phyloP scores from a whole-genome alignment of 345 rosid species.

The Pugionium cornutum region DNA sequence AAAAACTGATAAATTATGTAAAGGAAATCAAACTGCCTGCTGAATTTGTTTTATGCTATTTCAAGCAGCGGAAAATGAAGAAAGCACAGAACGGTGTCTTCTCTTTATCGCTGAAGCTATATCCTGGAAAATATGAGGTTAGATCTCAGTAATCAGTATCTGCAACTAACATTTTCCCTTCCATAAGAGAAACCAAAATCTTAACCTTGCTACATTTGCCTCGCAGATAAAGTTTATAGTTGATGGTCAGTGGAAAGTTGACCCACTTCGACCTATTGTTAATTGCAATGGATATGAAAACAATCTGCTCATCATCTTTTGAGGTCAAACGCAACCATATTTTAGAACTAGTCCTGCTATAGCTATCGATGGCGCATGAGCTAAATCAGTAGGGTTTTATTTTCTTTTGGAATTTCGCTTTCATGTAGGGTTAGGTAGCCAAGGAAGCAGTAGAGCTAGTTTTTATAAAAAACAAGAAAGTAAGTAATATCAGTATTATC shows the following conservation, averaged over 20 bases:
- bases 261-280: conserved; percentile 86
- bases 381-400: conserved; percentile 26
- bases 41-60: conserved; percentile 27
- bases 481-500: conserved; percentile 24
- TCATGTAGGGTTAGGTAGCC: conserved; percentile 33
- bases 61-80: conserved; percentile 83
- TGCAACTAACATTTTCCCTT: not conserved
- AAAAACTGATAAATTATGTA: not conserved
- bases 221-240: conserved; percentile 87
- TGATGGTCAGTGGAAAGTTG: conserved; percentile 91
- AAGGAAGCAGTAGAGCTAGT: conserved; percentile 29
- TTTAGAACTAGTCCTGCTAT: conserved; percentile 16
- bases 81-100: conserved; percentile 67
- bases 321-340: conserved; percentile 22
- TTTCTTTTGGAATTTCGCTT: conserved; percentile 18
- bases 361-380: conserved; percentile 19
- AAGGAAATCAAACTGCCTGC: conserved; percentile 14
- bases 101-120: conserved; percentile 65
- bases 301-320: conserved; percentile 69
- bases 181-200: conserved; percentile 6
- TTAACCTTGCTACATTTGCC: conserved; percentile 15
- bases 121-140: conserved; percentile 94
- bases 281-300: conserved; percentile 62
- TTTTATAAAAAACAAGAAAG: conserved; percentile 14
- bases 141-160: conserved; percentile 10